Base-by-base conservation (phyloP, 140 eudicot genomes). In the Flaveria floridana region DNA sequence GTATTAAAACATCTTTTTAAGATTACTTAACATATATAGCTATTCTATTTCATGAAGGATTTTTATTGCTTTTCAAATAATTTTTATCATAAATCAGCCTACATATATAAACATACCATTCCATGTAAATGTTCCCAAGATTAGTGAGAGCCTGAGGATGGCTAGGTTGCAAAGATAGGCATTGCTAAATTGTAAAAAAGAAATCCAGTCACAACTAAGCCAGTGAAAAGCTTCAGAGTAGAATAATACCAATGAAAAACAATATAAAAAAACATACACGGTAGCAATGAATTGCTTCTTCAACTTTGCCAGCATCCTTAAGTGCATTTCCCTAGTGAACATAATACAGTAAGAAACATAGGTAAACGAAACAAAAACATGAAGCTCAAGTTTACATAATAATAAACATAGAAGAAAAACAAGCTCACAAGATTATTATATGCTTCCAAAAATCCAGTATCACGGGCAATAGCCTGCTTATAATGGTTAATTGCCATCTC, bases 141-240 rank as follows among this genome's bases (percentile, higher is more conserved):
- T 90, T 94, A 56, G 99, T 94, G 51, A 94, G 92, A 62, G 99
- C 99, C 78, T 90, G 99, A 21, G 99, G 99, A 82, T 94, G 99
- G 73, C 78, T 88, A 20, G 98, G 97, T 84, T 88, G 97, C 65
- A 93, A 65, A 65, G 98, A 63, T 65, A 93, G 94, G 83, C 98
- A 93, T 93, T 93, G 97, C 98, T 93, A 37, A 14, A 82, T 0
- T 12, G 16, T 7, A 30, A 48, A 81, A 64, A 68, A 34, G 41
- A 76, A 80, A 41, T 5, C 3, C 8, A 70, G 63, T 56, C 68
- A 44, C 58, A 57, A 50, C 4, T 8, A 72, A 65, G 61, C n/a
- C 4, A 42, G 41, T 25, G 28, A 19, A 59, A 42, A 26, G 28
- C 13, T 64, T 5, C 56, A 28, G 8, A 41, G 39, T 61, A 59